A percentile compares a stretch with the other conserved stretches of the same genome.
These are phyloP conservation scores for Barnettozyma sp. DNA, from an alignment of 805 yeast species.

Conservation along the genomic window DNA sequence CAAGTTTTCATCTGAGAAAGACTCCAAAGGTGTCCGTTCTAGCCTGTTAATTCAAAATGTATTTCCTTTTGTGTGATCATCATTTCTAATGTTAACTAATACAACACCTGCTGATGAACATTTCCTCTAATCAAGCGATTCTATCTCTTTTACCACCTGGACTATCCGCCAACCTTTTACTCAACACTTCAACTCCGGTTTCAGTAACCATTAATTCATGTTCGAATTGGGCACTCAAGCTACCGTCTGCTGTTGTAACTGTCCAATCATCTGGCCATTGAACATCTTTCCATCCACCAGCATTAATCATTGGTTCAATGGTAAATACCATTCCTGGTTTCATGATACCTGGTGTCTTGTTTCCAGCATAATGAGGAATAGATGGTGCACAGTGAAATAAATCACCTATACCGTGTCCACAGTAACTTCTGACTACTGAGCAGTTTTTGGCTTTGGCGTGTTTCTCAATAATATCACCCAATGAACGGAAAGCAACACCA, in stretches of 20 bases:
- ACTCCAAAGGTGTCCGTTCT: too few relatives aligned
- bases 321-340: slow-evolving; percentile 96
- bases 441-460: slow-evolving; percentile 74
- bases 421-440: slow-evolving; percentile 82
- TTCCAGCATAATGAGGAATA: slow-evolving; percentile 89
- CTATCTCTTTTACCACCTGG: slow-evolving; percentile 85
- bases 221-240: slow-evolving; percentile 88
- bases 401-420: slow-evolving; percentile 89
- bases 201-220: slow-evolving; percentile 91
- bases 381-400: slow-evolving; percentile 90
- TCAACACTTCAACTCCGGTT: slow-evolving; percentile 83
- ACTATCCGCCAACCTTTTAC: slow-evolving; percentile 69
- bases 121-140: slow-evolving; percentile 16
- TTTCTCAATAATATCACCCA: slow-evolving; percentile 83
- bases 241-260: slow-evolving; percentile 84
- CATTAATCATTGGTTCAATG: slow-evolving; percentile 93
- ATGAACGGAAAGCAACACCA: slow-evolving; percentile 76
- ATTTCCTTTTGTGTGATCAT: not conserved
- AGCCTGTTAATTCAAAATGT: too few relatives aligned
- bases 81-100: not conserved
- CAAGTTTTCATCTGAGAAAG: too few relatives aligned
- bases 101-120: not conserved
- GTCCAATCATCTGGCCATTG: slow-evolving; percentile 99
- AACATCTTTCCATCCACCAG: slow-evolving; percentile 73
- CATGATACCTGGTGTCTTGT: slow-evolving; percentile 89